Conservation (phyloP, 2,329 filamentous ascomycete species). For the Seiridium unicorne region DNA sequence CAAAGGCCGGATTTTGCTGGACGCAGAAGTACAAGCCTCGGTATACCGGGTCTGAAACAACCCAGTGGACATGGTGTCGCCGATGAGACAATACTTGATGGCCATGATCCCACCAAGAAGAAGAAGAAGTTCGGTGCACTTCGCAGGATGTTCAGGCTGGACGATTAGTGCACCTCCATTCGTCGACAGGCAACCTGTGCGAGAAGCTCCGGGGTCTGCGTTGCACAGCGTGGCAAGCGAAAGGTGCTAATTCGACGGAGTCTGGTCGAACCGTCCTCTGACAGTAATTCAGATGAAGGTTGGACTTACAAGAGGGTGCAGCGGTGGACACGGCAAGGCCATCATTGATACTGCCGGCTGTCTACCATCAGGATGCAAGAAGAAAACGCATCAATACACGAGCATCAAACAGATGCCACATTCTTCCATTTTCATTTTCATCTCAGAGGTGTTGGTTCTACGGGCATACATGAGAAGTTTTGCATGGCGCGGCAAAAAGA, state of each 20-base stretch:
- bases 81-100: constrained; percentile 17
- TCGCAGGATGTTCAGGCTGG: constrained; percentile 61
- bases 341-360: neutral
- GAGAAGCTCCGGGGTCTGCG: too few relatives aligned
- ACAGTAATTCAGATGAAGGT: neutral
- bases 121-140: constrained; percentile 69
- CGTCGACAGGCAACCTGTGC: neutral
- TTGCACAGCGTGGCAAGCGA: neutral
- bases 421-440: neutral
- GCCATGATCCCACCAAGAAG: constrained; percentile 27
- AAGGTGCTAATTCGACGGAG: neutral
- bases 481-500: neutral
- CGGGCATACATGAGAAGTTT: neutral
- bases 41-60: constrained; percentile 31
- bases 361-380: too few relatives aligned
- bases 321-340: neutral
- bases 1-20: constrained; percentile 14
- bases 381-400: neutral
- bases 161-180: constrained; percentile 34
- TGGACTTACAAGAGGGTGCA: neutral
- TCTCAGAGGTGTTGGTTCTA: neutral
- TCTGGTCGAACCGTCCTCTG: neutral
- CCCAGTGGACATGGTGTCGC: constrained; percentile 32
- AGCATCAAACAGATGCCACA: neutral
- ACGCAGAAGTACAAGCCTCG: constrained; percentile 25